Conservation (phyloP, 345 rosid genomes). For the Lumnitzera littorea region DNA sequence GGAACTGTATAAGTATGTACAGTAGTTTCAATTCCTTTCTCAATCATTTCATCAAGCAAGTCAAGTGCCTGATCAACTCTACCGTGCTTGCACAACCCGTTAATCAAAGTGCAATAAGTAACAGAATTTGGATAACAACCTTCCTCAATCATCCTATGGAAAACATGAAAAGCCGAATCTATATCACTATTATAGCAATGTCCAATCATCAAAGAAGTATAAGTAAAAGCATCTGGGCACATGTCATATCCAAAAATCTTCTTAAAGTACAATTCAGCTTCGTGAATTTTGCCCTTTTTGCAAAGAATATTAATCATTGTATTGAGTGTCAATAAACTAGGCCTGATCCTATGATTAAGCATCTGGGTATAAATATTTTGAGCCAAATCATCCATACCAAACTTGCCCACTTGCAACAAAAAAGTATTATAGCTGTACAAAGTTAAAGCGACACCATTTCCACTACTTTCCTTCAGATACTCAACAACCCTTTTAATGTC, state of each 20-base stretch:
- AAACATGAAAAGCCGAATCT: conserved; percentile 41
- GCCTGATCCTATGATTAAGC: conserved; percentile 38
- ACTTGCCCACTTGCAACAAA: conserved; percentile 50
- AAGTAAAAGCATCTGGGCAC: conserved; percentile 47
- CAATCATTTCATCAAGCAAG: conserved; percentile 46
- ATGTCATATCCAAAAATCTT: conserved; percentile 35
- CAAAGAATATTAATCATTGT: conserved; percentile 51
- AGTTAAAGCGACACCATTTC: conserved; percentile 28
- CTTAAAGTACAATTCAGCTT: conserved; percentile 41
- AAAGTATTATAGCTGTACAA: conserved; percentile 51
- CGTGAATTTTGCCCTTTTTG: conserved; percentile 40
- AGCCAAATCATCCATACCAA: conserved; percentile 43
- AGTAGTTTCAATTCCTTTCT: conserved; percentile 41
- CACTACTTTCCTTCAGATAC: conserved; percentile 27
- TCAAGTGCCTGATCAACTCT: conserved; percentile 48
- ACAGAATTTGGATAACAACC: conserved; percentile 58
- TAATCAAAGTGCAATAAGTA: conserved; percentile 47
- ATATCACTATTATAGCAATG: conserved; percentile 44
- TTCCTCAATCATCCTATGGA: conserved; percentile 42
- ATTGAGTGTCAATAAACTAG: conserved; percentile 50
- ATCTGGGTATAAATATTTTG: conserved; percentile 29
- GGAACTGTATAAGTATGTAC: conserved; percentile 51
- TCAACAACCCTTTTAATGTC: conserved; percentile 41
- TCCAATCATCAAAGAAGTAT: conserved; percentile 62
- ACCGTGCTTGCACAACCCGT: conserved; percentile 46